Conservation (phyloP, 2,329 filamentous ascomycete genomes). For the Cytospora schulzeri region DNA sequence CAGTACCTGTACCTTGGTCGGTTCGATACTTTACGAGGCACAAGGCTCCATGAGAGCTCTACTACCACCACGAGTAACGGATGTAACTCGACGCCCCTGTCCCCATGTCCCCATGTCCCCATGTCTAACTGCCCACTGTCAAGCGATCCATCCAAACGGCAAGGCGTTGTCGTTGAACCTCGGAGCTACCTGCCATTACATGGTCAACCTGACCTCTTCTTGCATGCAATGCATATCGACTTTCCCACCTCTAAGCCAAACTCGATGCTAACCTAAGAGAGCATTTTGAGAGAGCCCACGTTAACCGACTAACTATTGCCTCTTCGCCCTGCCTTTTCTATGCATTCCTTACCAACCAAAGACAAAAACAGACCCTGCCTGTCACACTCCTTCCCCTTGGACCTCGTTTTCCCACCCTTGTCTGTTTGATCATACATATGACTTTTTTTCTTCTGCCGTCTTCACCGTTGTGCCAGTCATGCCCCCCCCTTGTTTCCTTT, state of each 20-base stretch:
- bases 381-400: constrained; percentile 17
- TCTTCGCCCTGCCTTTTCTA: constrained; percentile 16
- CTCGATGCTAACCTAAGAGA: no score
- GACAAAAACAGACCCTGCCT: constrained; percentile 17
- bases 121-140: constrained; percentile 16
- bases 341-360: constrained; percentile 1
- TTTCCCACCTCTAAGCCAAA: not conserved
- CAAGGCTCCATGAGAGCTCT: constrained; percentile 3
- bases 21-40: constrained; percentile 4
- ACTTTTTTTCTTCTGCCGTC: constrained; percentile 15
- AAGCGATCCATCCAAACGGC: constrained; percentile 22
- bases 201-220: constrained; percentile 5
- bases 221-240: constrained; percentile 16
- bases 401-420: constrained; percentile 23
- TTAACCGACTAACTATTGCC: constrained; percentile 20
- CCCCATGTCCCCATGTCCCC: constrained; percentile 10
- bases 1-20: constrained; percentile 16
- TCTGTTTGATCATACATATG: constrained; percentile 24
- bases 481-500: constrained; percentile 22
- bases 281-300: constrained; percentile 9
- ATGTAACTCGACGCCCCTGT: constrained; percentile 18
- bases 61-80: not conserved
- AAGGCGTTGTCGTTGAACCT: constrained; percentile 24
- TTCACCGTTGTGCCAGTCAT: constrained; percentile 15
- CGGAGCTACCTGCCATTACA: constrained; percentile 26